phyloP scores from a whole-genome alignment of 1,284 basidiomycete genomes.

The Ustilago sp. region DNA sequence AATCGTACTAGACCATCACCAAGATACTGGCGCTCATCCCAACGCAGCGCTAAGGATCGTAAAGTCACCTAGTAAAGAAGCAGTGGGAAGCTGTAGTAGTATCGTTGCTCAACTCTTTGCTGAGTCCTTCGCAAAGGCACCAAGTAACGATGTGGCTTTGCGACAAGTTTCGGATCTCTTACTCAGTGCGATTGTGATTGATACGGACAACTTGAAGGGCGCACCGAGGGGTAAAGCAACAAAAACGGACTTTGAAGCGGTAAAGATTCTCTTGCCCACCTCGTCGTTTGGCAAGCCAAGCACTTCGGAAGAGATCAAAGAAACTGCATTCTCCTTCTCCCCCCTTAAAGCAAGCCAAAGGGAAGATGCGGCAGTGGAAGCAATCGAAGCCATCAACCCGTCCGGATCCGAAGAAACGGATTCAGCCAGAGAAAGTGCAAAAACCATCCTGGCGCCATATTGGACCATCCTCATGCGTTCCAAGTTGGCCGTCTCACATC shows the following conservation, averaged over 20 bases:
- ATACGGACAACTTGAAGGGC: constrained; percentile 64
- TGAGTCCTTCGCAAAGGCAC: constrained; percentile 27
- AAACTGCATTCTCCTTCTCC: constrained; percentile 28
- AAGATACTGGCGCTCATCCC: constrained; percentile 80
- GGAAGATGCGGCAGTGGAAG: constrained; percentile 7
- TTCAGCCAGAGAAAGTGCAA: constrained; percentile 35
- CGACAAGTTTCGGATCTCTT: constrained; percentile 56
- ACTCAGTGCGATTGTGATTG: constrained; percentile 70
- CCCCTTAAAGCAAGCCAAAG: constrained; percentile 20
- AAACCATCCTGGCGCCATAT: constrained; percentile 70
- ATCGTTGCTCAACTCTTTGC: constrained; percentile 53
- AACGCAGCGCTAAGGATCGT: constrained; percentile 63
- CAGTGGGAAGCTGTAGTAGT: constrained; percentile 56
- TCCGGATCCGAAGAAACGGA: constrained; percentile 36
- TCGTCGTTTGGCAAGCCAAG: constrained; percentile 51
- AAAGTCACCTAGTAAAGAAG: constrained; percentile 50
- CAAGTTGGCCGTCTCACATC: constrained; percentile 79
- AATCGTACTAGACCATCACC: constrained; percentile 92
- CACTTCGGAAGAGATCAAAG: constrained; percentile 25
- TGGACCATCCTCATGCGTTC: constrained; percentile 73
- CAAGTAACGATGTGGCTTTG: constrained; percentile 23
- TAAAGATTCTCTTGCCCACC: constrained; percentile 43
- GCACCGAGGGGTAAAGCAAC: constrained; percentile 57
- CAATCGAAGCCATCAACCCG: constrained; percentile 39
- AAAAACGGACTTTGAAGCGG: constrained; percentile 45